Evolutionary conservation across 2,329 filamentous ascomycete species (phyloP), one percentile per base, ranked within the genome.

Genomic region (Geoglossum cookeanum): DNA sequence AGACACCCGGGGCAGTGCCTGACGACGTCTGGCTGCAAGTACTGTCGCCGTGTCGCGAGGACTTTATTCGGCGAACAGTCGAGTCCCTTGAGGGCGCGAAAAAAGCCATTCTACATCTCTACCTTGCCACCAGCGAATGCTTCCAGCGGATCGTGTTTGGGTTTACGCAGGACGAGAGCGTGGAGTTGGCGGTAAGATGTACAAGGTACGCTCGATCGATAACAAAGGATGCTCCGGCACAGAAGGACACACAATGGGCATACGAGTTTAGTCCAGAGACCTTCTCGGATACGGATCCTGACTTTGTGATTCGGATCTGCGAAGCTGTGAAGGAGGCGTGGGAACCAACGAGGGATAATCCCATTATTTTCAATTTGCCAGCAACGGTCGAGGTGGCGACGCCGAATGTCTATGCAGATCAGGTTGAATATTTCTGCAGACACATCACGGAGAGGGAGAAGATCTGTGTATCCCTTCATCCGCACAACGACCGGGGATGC

Each of bases 301-400:
- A 94, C 45, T 97, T 85, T 66, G 87, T 81, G 15, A 72, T 97
- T 37, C 72, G 83, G 67, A 78, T 97, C 47, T 97, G 92, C 69
- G 83, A 94, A 67, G 91, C 91, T 37, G 91, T 97, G 65, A 96
- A 95, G 77, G 84, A 77, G 4, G 92, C 90, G 0, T 98, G 92
- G 92, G 89, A 77, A 61, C 91, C 92, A 0, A 81, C 79, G 0
- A 80, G 75, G 44, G 80, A 87, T 69, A 83, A 81, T 64, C 87
- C 84, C 53, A 87, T 98, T 69, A 94, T 98, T 68, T 92, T 98
- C 77, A 97, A 97, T 73, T 77, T 98, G 55, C 91, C 92, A 0
- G 91, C 92, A 1, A 98, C 92, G 0, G 91, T 97, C 39, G 92
- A 98, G 72, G 83, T 96, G 82, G 74, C 87, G 0, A 96, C 92